These are phyloP conservation scores for Heracleum sosnowskyi DNA, from an alignment of 129 eudicot genomes.

Conservation along the genomic window DNA sequence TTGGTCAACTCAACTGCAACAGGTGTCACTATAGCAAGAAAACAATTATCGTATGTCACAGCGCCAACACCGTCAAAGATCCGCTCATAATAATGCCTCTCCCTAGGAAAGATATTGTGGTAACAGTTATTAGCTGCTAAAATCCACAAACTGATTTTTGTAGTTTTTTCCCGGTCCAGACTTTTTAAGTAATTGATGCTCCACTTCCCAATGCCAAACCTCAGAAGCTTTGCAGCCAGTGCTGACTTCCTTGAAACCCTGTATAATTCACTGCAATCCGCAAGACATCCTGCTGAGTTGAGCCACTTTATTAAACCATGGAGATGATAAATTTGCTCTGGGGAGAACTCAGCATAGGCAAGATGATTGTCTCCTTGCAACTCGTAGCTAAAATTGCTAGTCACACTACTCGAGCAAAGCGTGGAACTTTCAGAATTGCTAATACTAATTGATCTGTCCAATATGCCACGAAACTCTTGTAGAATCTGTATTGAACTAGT, in stretches of 20 bases:
- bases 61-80: not conserved
- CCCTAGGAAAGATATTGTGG: not conserved
- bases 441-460: not conserved
- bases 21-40: not conserved
- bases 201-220: not conserved
- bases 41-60: not conserved
- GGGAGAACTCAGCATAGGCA: not conserved
- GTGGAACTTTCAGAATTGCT: not conserved
- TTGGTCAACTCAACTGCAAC: not conserved
- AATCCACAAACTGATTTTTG: not conserved
- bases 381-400: not conserved
- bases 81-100: not conserved
- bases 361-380: not conserved
- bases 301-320: not conserved
- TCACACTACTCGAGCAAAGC: not conserved
- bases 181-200: not conserved
- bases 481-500: not conserved
- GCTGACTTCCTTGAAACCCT: not conserved
- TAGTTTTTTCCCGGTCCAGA: not conserved
- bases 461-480: not conserved
- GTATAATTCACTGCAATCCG: not conserved
- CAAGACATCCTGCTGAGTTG: conserved; percentile 5
- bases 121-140: not conserved
- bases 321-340: not conserved
- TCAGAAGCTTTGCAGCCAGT: not conserved